These are phyloP conservation scores for Metarhizium guizhouense DNA, from an alignment of 2,329 filamentous ascomycete species.

Conservation along the genomic window DNA sequence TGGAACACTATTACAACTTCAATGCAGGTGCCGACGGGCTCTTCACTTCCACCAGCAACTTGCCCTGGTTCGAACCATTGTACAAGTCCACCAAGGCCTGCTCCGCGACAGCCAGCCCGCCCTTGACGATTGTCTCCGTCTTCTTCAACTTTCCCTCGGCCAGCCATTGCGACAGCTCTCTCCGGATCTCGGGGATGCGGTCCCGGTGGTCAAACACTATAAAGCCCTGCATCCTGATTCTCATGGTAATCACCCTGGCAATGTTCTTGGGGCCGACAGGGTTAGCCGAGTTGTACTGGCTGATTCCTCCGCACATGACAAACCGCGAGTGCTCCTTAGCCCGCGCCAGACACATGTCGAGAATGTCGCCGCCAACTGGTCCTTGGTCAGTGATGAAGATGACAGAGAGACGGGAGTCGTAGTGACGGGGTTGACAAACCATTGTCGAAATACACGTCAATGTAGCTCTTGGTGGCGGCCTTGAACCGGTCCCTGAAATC, in stretches of 20 bases:
- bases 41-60: constrained; percentile 50
- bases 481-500: constrained; percentile 53
- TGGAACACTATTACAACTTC: constrained; percentile 11
- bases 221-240: constrained; percentile 60
- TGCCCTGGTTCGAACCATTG: constrained; percentile 61
- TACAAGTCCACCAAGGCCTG: constrained; percentile 56
- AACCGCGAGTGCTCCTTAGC: constrained; percentile 56
- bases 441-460: constrained; percentile 68
- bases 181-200: constrained; percentile 47
- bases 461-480: constrained; percentile 47
- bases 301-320: constrained; percentile 64
- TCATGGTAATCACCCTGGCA: constrained; percentile 41
- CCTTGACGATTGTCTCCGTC: constrained; percentile 61
- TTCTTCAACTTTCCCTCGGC: constrained; percentile 62
- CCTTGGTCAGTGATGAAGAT: neutral
- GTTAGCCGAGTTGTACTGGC: constrained; percentile 54
- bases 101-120: constrained; percentile 57
- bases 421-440: constrained; percentile 15
- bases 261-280: constrained; percentile 49
- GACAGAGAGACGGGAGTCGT: neutral
- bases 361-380: constrained; percentile 57
- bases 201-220: constrained; percentile 60
- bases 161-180: constrained; percentile 59
- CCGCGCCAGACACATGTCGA: constrained; percentile 55
- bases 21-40: constrained; percentile 9